A percentile compares a stretch with the other conserved stretches of the same genome.
Evolutionary conservation across 139 green algal genomes (phyloP).

Genomic region (Asterochloris erici): DNA sequence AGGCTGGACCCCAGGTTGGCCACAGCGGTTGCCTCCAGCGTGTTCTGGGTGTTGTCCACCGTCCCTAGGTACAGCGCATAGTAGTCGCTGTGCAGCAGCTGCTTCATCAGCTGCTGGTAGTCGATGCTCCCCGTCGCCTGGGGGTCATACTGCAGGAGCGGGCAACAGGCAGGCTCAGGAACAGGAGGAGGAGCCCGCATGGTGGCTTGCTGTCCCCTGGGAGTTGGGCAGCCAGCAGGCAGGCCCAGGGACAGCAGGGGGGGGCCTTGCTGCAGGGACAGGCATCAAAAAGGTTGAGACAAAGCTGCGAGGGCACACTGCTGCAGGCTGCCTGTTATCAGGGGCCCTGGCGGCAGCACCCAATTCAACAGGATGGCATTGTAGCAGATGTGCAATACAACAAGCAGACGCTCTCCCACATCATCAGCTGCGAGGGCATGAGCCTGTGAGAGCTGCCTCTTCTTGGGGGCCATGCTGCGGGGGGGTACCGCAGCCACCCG

Average conservation of each 20-base stretch:
- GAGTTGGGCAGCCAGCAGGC: background rate
- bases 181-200: background rate
- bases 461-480: too few species aligned
- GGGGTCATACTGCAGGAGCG: conserved; percentile 26
- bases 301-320: too few species aligned
- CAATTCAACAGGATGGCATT: too few species aligned
- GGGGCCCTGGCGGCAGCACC: too few species aligned
- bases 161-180: background rate
- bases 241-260: background rate
- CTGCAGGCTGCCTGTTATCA: too few species aligned
- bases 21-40: conserved; percentile 11
- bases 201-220: background rate
- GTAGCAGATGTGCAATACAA: too few species aligned
- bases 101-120: conserved; percentile 27
- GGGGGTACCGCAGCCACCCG: too few species aligned
- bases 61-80: conserved; percentile 23
- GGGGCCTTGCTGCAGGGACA: background rate
- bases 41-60: conserved; percentile 21
- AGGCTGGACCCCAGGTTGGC: conserved; percentile 7
- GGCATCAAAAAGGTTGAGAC: too few species aligned
- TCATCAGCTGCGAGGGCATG: too few species aligned
- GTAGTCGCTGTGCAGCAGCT: conserved; percentile 27
- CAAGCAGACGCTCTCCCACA: too few species aligned
- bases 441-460: too few species aligned
- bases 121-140: conserved; percentile 20